A percentile compares a stretch with the other conserved stretches of the same genome.
phyloP scores from a whole-genome alignment of 345 rosid genomes.

The Punica granatum region DNA sequence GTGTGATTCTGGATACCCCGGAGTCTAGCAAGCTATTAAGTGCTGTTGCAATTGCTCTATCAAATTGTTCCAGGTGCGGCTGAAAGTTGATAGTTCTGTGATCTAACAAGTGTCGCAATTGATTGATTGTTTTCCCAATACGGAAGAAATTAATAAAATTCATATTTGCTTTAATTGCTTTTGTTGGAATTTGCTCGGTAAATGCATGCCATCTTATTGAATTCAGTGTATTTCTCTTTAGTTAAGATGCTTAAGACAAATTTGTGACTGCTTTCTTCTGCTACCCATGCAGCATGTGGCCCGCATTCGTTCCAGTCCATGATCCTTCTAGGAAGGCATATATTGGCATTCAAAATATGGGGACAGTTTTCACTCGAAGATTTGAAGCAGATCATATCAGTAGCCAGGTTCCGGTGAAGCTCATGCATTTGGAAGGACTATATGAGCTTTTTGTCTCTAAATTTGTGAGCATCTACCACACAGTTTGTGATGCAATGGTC shows the following conservation, averaged over 20 bases:
- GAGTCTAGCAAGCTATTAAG: constrained; percentile 95
- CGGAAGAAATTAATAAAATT: neutral
- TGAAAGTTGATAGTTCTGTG: neutral
- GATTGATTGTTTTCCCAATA: neutral
- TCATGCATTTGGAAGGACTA: constrained; percentile 94
- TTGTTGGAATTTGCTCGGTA: neutral
- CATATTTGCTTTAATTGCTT: neutral
- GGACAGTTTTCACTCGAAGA: constrained; percentile 83
- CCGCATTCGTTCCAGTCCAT: constrained; percentile 96
- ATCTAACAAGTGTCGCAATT: neutral
- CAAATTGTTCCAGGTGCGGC: constrained; percentile 80
- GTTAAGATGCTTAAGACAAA: neutral
- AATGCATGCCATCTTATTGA: neutral
- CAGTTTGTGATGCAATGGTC: neutral
- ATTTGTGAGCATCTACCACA: constrained; percentile 56
- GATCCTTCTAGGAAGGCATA: constrained; percentile 86
- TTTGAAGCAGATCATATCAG: constrained; percentile 88
- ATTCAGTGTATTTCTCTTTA: neutral
- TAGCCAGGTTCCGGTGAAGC: constrained; percentile 92
- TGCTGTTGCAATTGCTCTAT: constrained; percentile 82
- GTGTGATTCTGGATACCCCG: constrained; percentile 86
- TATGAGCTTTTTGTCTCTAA: constrained; percentile 89
- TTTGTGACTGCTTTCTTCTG: constrained; percentile 4
- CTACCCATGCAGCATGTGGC: constrained; percentile 66
- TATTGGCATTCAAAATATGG: constrained; percentile 91